phyloP scores from a whole-genome alignment of 1,284 basidiomycete species.

The Chalciporus piperatoides region DNA sequence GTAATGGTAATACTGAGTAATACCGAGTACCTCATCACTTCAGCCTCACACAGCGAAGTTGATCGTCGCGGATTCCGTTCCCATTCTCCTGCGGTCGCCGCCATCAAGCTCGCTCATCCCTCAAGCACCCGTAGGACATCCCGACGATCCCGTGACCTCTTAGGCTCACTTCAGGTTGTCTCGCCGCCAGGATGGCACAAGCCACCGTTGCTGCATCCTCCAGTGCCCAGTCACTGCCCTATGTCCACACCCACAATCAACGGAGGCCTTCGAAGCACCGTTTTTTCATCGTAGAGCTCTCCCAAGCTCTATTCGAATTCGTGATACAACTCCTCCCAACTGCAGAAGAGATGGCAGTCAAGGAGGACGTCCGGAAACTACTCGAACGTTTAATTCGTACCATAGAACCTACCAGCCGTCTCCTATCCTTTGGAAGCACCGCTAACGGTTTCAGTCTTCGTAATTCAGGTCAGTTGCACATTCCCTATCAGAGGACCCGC shows the following conservation, averaged over 20 bases:
- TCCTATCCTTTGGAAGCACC: slow-evolving; percentile 93
- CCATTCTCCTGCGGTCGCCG: slow-evolving; percentile 12
- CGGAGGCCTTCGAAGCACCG: slow-evolving; percentile 49
- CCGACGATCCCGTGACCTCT: slow-evolving; percentile 8
- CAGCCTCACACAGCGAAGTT: slow-evolving; percentile 19
- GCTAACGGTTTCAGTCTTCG: slow-evolving; percentile 92
- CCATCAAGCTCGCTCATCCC: slow-evolving; percentile 4
- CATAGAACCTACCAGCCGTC: slow-evolving; percentile 87
- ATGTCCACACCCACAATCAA: slow-evolving; percentile 29
- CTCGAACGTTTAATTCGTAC: slow-evolving; percentile 93
- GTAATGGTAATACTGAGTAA: neutral
- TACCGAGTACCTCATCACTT: slow-evolving; percentile 13
- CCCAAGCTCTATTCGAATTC: slow-evolving; percentile 73
- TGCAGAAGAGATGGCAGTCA: slow-evolving; percentile 84
- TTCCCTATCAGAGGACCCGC: slow-evolving; percentile 1
- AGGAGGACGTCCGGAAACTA: slow-evolving; percentile 93
- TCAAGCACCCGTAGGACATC: slow-evolving; percentile 3
- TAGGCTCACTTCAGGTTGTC: slow-evolving; percentile 1
- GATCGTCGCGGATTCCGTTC: slow-evolving; percentile 32
- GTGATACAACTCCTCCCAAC: slow-evolving; percentile 89
- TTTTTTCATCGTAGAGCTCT: slow-evolving; percentile 64
- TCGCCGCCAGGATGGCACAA: slow-evolving; percentile 25
- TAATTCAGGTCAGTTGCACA: slow-evolving; percentile 74
- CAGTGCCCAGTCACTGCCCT: slow-evolving; percentile 25
- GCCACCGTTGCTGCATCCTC: slow-evolving; percentile 22